phyloP scores from a whole-genome alignment of 2,329 filamentous ascomycete genomes.

The Cladosporium sp. region DNA sequence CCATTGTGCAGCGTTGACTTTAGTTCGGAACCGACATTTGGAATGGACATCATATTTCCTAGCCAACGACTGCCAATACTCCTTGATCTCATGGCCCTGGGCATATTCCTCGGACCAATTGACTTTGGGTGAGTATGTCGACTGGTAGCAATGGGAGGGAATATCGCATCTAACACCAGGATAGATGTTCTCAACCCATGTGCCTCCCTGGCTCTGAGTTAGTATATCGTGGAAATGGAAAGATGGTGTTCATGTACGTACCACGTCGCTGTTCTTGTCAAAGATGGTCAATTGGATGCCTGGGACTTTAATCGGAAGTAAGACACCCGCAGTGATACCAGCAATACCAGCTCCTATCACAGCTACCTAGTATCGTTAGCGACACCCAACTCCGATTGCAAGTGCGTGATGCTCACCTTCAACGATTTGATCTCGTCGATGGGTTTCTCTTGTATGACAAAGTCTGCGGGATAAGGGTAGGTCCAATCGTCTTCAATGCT shows the following conservation, averaged over 20 bases:
- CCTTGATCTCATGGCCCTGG: constrained; percentile 61
- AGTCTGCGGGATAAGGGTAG: constrained; percentile 27
- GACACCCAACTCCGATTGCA: not conserved
- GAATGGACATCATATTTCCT: constrained; percentile 62
- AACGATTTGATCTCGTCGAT: constrained; percentile 25
- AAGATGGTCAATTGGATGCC: constrained; percentile 61
- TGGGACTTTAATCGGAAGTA: constrained; percentile 66
- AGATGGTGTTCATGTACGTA: constrained; percentile 37
- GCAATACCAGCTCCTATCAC: constrained; percentile 62
- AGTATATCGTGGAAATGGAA: constrained; percentile 5
- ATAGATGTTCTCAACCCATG: constrained; percentile 51
- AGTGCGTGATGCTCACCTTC: constrained; percentile 20
- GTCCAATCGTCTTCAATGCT: constrained; percentile 18
- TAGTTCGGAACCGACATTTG: constrained; percentile 51
- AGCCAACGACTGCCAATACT: constrained; percentile 62
- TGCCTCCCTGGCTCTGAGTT: constrained; percentile 37
- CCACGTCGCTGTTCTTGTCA: constrained; percentile 65
- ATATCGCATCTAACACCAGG: constrained; percentile 66
- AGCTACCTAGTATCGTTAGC: constrained; percentile 42
- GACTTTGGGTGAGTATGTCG: constrained; percentile 62
- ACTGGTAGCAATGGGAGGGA: constrained; percentile 66
- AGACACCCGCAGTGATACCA: constrained; percentile 60
- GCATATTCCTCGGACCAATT: constrained; percentile 68
- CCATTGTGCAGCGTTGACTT: constrained; percentile 57
- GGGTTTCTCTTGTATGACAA: constrained; percentile 26